Evolutionary conservation across 1,139 yeast genomes (phyloP), one percentile per base, ranked within the genome.

Genomic region (Debaryomyces nepalensis): DNA sequence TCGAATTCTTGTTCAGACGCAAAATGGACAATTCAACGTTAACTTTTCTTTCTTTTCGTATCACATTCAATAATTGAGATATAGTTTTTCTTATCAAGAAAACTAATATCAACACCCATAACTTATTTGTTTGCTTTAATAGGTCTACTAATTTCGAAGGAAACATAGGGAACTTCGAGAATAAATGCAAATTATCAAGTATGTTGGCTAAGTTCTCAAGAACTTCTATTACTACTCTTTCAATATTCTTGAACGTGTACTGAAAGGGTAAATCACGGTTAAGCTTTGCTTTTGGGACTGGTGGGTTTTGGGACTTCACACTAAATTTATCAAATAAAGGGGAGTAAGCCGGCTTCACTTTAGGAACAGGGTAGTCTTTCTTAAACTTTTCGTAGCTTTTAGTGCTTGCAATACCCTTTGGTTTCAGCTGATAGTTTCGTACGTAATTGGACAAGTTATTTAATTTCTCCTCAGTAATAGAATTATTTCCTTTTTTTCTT

Each of bases 131-230:
- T 43, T 73, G 75, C 45, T 70, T 70, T 41, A 73, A 58, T 18
- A 73, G 47, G 5, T 57, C 57, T 8, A 55, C 32, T 11, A 73
- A 51, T 26, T 47, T 50, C 40, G 66, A 54, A 1, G 79, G 79
- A 47, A 73, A 73, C 70, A 70, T 72, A 46, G 58, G 78, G 54
- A 73, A 56, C 43, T 68, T 66, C 32, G 75, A 69, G 33, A 73
- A 66, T 41, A 73, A 63, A 51, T 73, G 78, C 26, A 73, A 61
- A 44, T 72, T 73, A 53, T 73, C 79, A 27, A 73, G 56, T 3
- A 73, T 49, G 42, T 69, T 71, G 21, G 77, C 78, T 19, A 68
- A 22, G 4, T 59, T 58, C 54, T 73, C 79, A 21, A 73, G 54
- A 1, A 66, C 48, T 10, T 57, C 59, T 3, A 73, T 60, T 4